Conservation (phyloP, 352 stramenopile species). For the Pythium apleroticum region DNA sequence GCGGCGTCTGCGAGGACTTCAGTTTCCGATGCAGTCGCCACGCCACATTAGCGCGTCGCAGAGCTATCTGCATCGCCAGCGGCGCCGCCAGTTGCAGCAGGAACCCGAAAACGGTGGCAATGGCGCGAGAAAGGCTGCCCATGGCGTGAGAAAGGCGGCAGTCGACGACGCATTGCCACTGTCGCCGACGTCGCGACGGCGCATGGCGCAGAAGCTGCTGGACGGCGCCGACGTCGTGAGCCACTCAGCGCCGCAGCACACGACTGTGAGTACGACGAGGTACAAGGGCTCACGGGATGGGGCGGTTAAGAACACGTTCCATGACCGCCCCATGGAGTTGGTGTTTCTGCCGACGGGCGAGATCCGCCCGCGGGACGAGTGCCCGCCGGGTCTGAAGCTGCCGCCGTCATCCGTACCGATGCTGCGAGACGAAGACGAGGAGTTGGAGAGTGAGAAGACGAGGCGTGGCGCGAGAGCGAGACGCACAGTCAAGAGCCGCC, state of each 20-base stretch:
- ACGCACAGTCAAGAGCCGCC: neutral
- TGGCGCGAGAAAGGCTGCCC: neutral
- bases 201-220: slow-evolving; percentile 7
- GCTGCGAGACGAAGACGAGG: slow-evolving; percentile 8
- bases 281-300: neutral
- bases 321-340: slow-evolving; percentile 50
- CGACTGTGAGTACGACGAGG: neutral
- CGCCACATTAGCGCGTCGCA: slow-evolving; percentile 25
- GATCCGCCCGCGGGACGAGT: slow-evolving; percentile 60
- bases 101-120: neutral
- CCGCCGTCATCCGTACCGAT: slow-evolving; percentile 22
- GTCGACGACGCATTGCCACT: neutral
- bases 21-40: slow-evolving; percentile 30
- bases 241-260: neutral
- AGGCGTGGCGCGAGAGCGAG: neutral
- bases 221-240: neutral
- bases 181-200: slow-evolving; percentile 13
- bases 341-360: slow-evolving; percentile 62
- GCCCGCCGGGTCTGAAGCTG: slow-evolving; percentile 41
- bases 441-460: neutral
- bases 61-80: slow-evolving; percentile 15
- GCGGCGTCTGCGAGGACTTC: slow-evolving; percentile 39
- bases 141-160: neutral
- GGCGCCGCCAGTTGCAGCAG: neutral
- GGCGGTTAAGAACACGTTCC: slow-evolving; percentile 8